phyloP scores from a whole-genome alignment of 495 filamentous ascomycete genomes.

The Neurospora sp. region DNA sequence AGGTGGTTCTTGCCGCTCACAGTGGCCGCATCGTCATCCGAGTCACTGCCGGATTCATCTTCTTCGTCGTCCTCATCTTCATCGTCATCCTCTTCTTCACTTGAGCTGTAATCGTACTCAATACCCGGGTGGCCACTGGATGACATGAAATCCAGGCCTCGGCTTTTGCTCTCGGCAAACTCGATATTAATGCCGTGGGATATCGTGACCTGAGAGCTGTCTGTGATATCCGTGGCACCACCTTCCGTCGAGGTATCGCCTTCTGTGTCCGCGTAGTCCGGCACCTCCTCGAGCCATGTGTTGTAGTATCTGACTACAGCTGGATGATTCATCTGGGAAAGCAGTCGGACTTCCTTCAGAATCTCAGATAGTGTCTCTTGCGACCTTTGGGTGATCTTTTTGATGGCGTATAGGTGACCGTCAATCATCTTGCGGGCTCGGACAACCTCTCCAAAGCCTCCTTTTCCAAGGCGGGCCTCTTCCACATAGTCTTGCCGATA shows the following conservation, averaged over 20 bases:
- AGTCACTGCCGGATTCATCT: conserved; percentile 10
- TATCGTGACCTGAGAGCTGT: conserved; percentile 10
- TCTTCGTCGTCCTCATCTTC: conserved; percentile 26
- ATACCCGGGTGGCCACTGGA: conserved; percentile 73
- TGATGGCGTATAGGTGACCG: conserved; percentile 87
- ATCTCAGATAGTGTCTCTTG: conserved; percentile 72
- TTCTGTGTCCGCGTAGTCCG: conserved; percentile 44
- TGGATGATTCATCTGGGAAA: conserved; percentile 88
- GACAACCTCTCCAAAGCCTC: conserved; percentile 95
- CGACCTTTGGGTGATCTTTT: conserved; percentile 84
- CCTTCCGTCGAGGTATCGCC: conserved; percentile 51
- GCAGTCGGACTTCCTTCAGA: conserved; percentile 79
- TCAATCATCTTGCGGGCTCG: conserved; percentile 91
- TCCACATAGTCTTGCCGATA: conserved; percentile 87
- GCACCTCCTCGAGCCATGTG: conserved; percentile 76
- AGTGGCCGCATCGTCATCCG: conserved; percentile 12
- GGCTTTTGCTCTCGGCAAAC: conserved; percentile 58
- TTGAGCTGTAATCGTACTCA: conserved; percentile 68
- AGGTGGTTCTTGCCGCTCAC: conserved; percentile 8
- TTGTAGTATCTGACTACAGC: conserved; percentile 94
- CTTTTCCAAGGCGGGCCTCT: conserved; percentile 77
- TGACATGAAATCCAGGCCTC: conserved; percentile 89
- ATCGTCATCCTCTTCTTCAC: conserved; percentile 41
- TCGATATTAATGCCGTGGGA: conserved; percentile 41
- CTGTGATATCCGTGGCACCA: conserved; percentile 15